These are phyloP conservation scores for Ascosphaera acerosa DNA, from an alignment of 2,329 filamentous ascomycete genomes.

Conservation along the genomic window DNA sequence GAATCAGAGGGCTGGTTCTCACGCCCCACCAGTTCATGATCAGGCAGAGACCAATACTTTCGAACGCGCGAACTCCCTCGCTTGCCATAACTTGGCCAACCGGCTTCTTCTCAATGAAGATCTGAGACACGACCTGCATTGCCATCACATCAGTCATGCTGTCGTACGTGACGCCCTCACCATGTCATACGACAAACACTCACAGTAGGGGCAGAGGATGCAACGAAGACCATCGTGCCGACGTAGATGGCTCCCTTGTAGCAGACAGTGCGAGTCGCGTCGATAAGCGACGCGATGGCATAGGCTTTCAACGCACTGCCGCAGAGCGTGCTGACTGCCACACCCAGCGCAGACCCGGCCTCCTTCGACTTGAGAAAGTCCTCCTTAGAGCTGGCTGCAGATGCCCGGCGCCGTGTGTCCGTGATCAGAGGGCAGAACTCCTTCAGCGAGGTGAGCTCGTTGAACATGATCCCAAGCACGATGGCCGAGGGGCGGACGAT, in stretches of 20 bases:
- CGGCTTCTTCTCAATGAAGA: slow-evolving; percentile 78
- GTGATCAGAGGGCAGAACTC: slow-evolving; percentile 78
- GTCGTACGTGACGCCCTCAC: background rate
- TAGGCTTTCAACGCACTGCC: slow-evolving; percentile 78
- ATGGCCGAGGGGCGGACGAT: slow-evolving; percentile 96
- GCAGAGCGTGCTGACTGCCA: slow-evolving; percentile 72
- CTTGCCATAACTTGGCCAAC: slow-evolving; percentile 74
- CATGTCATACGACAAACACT: slow-evolving; percentile 13
- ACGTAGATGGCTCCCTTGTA: slow-evolving; percentile 97
- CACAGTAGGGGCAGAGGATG: slow-evolving; percentile 68
- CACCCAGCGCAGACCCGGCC: slow-evolving; percentile 60
- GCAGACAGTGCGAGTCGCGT: slow-evolving; percentile 78
- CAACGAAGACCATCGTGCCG: slow-evolving; percentile 72
- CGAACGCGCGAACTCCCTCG: slow-evolving; percentile 59
- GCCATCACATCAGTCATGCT: slow-evolving; percentile 3
- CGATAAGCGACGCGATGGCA: slow-evolving; percentile 71
- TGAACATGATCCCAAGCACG: slow-evolving; percentile 86
- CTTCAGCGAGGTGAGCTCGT: slow-evolving; percentile 70
- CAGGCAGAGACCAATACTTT: slow-evolving; percentile 75
- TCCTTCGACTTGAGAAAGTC: slow-evolving; percentile 91
- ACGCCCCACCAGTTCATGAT: slow-evolving; percentile 98
- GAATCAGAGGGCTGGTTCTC: slow-evolving; percentile 57
- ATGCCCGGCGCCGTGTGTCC: slow-evolving; percentile 79
- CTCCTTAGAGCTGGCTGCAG: slow-evolving; percentile 79
- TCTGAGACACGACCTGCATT: slow-evolving; percentile 52